Evolutionary conservation across 345 rosid species (phyloP), one percentile per base, ranked within the genome.

Genomic region (Sonneratia alba): DNA sequence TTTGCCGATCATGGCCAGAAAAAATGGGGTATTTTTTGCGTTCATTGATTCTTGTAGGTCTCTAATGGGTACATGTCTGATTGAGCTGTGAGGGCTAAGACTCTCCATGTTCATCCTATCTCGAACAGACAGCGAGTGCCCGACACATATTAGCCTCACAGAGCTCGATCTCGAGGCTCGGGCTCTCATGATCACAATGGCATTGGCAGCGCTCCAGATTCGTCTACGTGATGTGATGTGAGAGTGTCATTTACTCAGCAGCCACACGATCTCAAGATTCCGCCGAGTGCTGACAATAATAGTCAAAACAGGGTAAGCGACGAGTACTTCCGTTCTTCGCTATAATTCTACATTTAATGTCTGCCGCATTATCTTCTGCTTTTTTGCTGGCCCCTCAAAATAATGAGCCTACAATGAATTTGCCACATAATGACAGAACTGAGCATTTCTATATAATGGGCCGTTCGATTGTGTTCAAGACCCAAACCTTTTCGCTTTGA

Each of bases 261-360:
- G 63, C 63, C 63, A 57, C 63, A 57, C 63, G 34, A 57, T 57
- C n/a, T 22, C 14, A 57, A 24, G 63, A 57, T 57, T 57, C 63
- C 63, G 63, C 15, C 34, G 34, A 57, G 10, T 22, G 11, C 63
- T 57, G 63, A 57, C n/a, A 21, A 57, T 24, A 5, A 19, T n/a
- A 7, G 6, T 2, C 1, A 42, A 4, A 42, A 1, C 1, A 1
- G 63, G 63, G 63, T 57, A 1, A 57, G 34, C 63, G 61, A 57
- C 63, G n/a, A 57, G 22, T 0, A 16, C 57, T 19, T 57, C 22
- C 34, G 6, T n/a, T n/a, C 63, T n/a, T 57, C 63, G 9, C 11
- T 14, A 21, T 57, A 57, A 22, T 57, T n/a, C 32, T 57, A 6
- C 22, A 19, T n/a, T 21, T 13, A 47, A 21, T 57, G 34, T 10